Conservation (phyloP, 2,329 filamentous ascomycete species). For the Coniochaeta hoffmannii region DNA sequence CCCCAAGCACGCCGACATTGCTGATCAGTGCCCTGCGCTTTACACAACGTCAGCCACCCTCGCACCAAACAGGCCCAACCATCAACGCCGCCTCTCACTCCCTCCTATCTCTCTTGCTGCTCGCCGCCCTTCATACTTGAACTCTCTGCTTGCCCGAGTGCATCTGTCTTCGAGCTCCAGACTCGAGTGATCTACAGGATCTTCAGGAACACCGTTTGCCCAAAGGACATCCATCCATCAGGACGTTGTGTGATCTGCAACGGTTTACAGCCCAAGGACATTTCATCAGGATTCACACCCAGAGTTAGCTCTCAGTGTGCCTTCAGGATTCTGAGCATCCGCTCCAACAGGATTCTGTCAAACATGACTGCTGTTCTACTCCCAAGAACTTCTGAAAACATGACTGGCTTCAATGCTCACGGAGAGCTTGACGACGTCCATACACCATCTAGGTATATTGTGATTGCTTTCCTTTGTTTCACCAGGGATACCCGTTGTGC, state of each 20-base stretch:
- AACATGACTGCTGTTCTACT: slow-evolving; percentile 17
- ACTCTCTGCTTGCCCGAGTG: neutral
- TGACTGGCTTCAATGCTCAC: slow-evolving; percentile 44
- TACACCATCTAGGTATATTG: slow-evolving; percentile 54
- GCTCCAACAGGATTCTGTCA: slow-evolving; percentile 4
- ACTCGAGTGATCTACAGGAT: slow-evolving; percentile 1
- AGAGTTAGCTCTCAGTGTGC: neutral
- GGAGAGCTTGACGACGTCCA: slow-evolving; percentile 53
- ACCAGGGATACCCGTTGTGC: slow-evolving; percentile 33
- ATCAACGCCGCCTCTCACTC: slow-evolving; percentile 1
- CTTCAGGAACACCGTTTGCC: slow-evolving; percentile 2
- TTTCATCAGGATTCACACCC: neutral
- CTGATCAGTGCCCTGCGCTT: neutral
- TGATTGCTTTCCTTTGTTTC: slow-evolving; percentile 41
- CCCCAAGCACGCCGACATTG: neutral
- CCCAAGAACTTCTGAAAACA: slow-evolving; percentile 23
- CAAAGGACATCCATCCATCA: neutral
- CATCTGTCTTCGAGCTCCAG: neutral
- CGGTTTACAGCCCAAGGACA: neutral
- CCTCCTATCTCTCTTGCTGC: slow-evolving; percentile 2
- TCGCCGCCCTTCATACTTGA: neutral
- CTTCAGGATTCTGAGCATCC: slow-evolving; percentile 8
- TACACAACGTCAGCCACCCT: neutral
- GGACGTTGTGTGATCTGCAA: neutral
- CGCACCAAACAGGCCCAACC: neutral